Conservation (phyloP, 371 early-diverging fungal species). For the Mucor irregularis region DNA sequence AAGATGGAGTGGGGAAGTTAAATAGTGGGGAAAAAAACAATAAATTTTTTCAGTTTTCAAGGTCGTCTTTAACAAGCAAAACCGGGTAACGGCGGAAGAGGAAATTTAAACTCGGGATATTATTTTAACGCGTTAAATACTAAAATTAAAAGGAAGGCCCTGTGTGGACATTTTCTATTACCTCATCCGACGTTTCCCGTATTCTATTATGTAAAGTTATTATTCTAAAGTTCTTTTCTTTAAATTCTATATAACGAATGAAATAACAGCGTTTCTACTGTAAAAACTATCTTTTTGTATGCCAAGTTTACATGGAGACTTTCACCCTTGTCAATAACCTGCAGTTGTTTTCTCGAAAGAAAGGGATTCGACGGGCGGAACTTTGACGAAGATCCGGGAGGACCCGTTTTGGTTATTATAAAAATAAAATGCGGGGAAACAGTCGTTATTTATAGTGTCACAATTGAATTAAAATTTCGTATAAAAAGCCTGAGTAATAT, state of each 20-base stretch:
- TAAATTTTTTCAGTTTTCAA: conserved; percentile 1
- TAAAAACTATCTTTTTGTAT: background rate
- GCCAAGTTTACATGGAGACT: background rate
- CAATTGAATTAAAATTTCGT: no score
- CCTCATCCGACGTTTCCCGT: no score
- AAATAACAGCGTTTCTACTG: no score
- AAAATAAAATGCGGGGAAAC: conserved; percentile 2
- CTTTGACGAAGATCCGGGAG: background rate
- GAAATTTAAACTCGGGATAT: conserved; percentile 13
- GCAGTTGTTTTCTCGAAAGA: background rate
- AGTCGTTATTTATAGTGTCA: no score
- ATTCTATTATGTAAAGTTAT: no score
- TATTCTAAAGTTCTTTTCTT: no score
- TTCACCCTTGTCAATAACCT: background rate
- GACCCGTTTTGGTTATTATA: conserved; percentile 1
- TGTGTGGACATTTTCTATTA: background rate
- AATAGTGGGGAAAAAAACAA: background rate
- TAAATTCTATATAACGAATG: no score
- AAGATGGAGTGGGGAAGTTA: background rate
- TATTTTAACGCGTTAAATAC: conserved; percentile 5
- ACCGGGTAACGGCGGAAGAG: conserved; percentile 20
- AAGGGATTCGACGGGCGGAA: background rate
- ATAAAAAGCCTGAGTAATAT: no score
- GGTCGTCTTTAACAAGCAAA: background rate
- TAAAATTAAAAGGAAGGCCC: background rate